These are phyloP conservation scores for Paecilomyces formosus DNA, from an alignment of 2,329 filamentous ascomycete species.

Conservation along the genomic window DNA sequence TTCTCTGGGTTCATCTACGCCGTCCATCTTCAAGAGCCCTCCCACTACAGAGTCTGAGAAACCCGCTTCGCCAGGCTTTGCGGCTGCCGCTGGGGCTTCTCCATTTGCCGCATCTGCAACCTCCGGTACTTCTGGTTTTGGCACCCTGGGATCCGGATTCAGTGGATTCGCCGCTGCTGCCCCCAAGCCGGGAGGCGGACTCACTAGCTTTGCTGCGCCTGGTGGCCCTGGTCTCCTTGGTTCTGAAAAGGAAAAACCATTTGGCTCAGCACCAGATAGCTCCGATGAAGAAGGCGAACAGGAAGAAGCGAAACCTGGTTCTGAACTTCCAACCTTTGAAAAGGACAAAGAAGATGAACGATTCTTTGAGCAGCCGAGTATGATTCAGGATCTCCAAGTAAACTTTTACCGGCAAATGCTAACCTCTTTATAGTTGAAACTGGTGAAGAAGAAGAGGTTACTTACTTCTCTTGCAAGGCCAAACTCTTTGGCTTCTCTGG, in stretches of 20 bases:
- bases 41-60: constrained; percentile 7
- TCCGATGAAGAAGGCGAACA: constrained; percentile 43
- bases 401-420: constrained; percentile 17
- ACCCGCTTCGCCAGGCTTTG: constrained; percentile 21
- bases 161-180: constrained; percentile 36
- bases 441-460: constrained; percentile 76
- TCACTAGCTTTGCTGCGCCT: constrained; percentile 65
- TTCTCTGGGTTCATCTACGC: constrained; percentile 40
- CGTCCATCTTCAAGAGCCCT: constrained; percentile 34
- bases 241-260: constrained; percentile 49
- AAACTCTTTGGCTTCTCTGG: constrained; percentile 77
- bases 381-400: constrained; percentile 17
- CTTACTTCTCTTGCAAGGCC: constrained; percentile 66
- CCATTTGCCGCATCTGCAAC: constrained; percentile 21
- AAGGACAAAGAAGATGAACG: constrained; percentile 42
- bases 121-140: constrained; percentile 32
- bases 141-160: constrained; percentile 28
- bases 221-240: constrained; percentile 40
- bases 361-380: constrained; percentile 58
- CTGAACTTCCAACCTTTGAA: constrained; percentile 40
- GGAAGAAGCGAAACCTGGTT: constrained; percentile 39
- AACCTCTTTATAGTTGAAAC: constrained; percentile 59
- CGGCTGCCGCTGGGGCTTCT: constrained; percentile 18
- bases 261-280: constrained; percentile 62
- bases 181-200: constrained; percentile 34